Percentiles rank a stretch among this genome's conserved stretches.
phyloP scores from a whole-genome alignment of 2,329 filamentous ascomycete species.

The Pseudopyricularia cyperi region DNA sequence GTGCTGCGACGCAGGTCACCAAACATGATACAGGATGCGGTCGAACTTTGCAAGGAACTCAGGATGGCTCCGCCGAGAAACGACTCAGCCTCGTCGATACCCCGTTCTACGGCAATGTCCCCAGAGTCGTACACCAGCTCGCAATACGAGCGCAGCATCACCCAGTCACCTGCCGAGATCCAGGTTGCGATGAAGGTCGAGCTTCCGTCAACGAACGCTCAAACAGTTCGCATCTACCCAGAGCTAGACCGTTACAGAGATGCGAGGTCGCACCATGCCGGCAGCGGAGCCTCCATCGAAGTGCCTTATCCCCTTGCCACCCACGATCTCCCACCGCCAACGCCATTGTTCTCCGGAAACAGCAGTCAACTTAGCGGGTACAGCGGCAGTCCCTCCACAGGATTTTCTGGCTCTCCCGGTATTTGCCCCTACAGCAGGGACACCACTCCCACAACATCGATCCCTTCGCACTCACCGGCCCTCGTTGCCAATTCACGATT shows the following conservation, averaged over 20 bases:
- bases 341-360: constrained; percentile 48
- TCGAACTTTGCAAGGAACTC: constrained; percentile 19
- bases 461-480: constrained; percentile 61
- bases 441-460: constrained; percentile 67
- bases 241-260: constrained; percentile 49
- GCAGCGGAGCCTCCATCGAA: constrained; percentile 24
- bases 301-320: constrained; percentile 45
- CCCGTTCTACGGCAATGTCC: constrained; percentile 22
- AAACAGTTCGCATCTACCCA: constrained; percentile 38
- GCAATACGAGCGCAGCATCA: constrained; percentile 27
- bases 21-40: constrained; percentile 25
- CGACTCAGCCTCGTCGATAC: constrained; percentile 28
- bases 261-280: constrained; percentile 22
- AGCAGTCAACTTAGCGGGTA: constrained; percentile 44
- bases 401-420: constrained; percentile 59
- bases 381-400: constrained; percentile 61
- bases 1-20: constrained; percentile 37
- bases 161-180: constrained; percentile 30
- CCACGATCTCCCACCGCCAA: constrained; percentile 53
- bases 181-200: constrained; percentile 27
- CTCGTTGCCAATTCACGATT: constrained; percentile 35
- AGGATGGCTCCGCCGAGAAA: constrained; percentile 22
- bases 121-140: constrained; percentile 19
- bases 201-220: constrained; percentile 20
- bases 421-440: constrained; percentile 62